Base-by-base conservation (phyloP, 805 yeast genomes). In the Metschnikowia continentalis region DNA sequence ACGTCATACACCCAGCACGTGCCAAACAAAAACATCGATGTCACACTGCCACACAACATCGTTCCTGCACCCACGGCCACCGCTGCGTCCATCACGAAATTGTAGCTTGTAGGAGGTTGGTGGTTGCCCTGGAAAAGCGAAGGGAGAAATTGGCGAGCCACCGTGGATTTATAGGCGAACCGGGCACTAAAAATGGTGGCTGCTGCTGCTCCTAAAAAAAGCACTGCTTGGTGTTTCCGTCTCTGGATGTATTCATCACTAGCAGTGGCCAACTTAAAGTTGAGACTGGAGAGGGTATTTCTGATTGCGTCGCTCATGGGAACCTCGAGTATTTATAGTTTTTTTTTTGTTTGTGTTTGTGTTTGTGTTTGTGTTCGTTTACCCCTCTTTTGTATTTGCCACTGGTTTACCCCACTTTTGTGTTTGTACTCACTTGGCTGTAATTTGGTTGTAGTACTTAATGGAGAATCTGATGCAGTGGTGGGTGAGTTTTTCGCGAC, bases 41-140 rank as follows among this genome's bases (percentile, higher is more conserved):
- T 78, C 0, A 89, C 80, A 1, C 90, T 78, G 0, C 83, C 77
- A 2, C 96, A 88, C 15, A 91, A 70, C 43, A 86, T 68, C 0
- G 96, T 81, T 1, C 96, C 95, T 38, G 88, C 84, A 0, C 85
- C 81, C 2, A 91, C 89, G 0, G 97, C 97, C 38, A 83, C 82
- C 33, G 89, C 80, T 1, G 96, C 96, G 65, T 90, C 96, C 49
- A 82, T 80, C 54, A 88, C 82, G 63, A 88, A 83, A 32, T 87
- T 84, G 61, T 84, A 86, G 38, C 74, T 62, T n/a, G 82, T 75
- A 5, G 96, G 96, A 2, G 95, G 95, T 51, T 81, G 78, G 61
- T 90, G 92, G 67, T 90, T 90, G 11, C 91, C 89, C 60, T 88
- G 90, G 68, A 88, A 91, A 60, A 83, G 75, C 40, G 77, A 78